Base-by-base conservation (phyloP, 495 filamentous ascomycete genomes). In the Penicillium subrubescens region DNA sequence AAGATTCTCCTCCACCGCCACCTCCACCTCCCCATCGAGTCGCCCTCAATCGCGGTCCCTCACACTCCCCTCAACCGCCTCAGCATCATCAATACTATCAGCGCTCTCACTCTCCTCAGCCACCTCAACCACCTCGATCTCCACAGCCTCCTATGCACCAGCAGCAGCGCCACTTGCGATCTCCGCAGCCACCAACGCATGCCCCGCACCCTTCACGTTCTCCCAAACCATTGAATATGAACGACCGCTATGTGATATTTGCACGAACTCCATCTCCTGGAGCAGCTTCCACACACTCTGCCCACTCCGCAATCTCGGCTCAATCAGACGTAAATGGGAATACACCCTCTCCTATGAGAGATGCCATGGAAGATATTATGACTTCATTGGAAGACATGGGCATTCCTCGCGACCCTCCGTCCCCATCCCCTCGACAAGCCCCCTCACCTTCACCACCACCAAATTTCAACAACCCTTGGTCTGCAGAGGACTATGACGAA, bases 341-440 rank as follows among this genome's bases (percentile, higher is more conserved):
- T 66, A 99, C 95, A 0, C 95, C 95, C 5, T 97, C 95, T 12
- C 96, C 95, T 0, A 75, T 99, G 2, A 82, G 94, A 54, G 90
- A 93, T 73, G 95, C 95, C 0, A 98, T 98, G 94, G 94, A 97
- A 71, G 95, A 96, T 79, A 93, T 99, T 14, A 98, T 98, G 88
- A 93, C 93, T 62, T 97, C 95, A 35, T 78, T 99, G 57, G 87
- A 98, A 73, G 92, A 92, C 66, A 92, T 99, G 88, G 89, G 88
- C 19, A 82, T 90, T 67, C 79, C 85, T 33, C 79, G 81, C 64
- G 80, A 83, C 43, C 76, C 74, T 29, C 75, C 80, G 57, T 79
- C 77, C 7, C 74, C 78, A 39, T 76, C 76, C 23, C 79, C 85
- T n/a, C 77, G 79, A 67, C 80, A 82, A 41, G 65, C 74, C 27